Conservation (phyloP, 768 basidiomycete genomes). For the Termitomyces heimii region DNA sequence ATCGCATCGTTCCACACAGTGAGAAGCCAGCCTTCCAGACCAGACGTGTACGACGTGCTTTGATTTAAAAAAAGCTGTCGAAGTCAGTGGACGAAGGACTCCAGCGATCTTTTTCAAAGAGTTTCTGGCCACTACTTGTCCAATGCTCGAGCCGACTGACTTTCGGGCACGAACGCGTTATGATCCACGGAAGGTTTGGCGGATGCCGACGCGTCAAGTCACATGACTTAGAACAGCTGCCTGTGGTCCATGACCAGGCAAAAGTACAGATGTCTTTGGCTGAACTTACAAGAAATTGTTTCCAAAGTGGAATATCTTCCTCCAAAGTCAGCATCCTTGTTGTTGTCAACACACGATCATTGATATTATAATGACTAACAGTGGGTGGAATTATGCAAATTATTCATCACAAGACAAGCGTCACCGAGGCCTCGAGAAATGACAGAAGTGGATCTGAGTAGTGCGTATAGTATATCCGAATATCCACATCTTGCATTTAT, state of each 20-base stretch:
- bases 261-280: constrained; percentile 52
- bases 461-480: constrained; percentile 31
- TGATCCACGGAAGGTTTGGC: too few species aligned
- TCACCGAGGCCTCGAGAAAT: constrained; percentile 31
- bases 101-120: background rate
- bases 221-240: background rate
- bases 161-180: background rate
- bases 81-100: background rate
- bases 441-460: constrained; percentile 54
- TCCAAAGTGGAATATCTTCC: constrained; percentile 62
- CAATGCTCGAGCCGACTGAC: background rate
- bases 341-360: background rate
- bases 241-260: background rate
- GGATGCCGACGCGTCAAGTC: background rate
- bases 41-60: background rate
- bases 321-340: constrained; percentile 41
- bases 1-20: background rate
- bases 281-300: constrained; percentile 68
- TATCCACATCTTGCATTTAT: background rate
- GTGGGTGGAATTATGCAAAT: constrained; percentile 65
- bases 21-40: background rate
- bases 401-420: constrained; percentile 49
- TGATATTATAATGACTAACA: constrained; percentile 22
- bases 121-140: too few species aligned
- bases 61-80: background rate